A percentile compares a stretch with the other conserved stretches of the same genome.
Evolutionary conservation across 2,329 filamentous ascomycete species (phyloP).

Genomic region (Cordyceps cicadae): DNA sequence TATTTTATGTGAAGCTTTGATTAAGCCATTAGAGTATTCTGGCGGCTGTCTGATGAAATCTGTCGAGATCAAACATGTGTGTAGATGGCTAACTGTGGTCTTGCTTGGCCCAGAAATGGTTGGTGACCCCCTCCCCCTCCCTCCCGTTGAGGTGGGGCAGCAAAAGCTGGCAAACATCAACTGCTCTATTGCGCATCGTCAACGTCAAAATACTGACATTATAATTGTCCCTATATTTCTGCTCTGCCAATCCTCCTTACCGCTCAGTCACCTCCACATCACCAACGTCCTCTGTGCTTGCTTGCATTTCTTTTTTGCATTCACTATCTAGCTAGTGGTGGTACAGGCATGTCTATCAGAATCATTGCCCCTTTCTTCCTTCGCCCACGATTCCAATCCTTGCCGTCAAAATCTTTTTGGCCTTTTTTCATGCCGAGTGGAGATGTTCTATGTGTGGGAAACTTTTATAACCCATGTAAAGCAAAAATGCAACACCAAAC

Average conservation of each 20-base stretch:
- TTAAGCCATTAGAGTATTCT: not conserved
- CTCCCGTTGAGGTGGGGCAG: too few species aligned
- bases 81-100: too few species aligned
- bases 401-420: conserved; percentile 14
- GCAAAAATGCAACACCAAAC: not conserved
- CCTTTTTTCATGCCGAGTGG: conserved; percentile 37
- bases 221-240: not conserved
- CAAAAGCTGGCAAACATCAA: too few species aligned
- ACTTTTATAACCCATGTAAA: conserved; percentile 3
- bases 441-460: conserved; percentile 37
- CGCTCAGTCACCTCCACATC: not conserved
- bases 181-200: not conserved
- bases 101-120: too few species aligned
- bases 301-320: conserved; percentile 1
- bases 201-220: too few species aligned
- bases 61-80: not conserved
- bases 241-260: too few species aligned
- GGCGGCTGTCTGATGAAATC: not conserved
- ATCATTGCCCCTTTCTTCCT: conserved; percentile 2
- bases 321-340: conserved; percentile 8
- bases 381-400: conserved; percentile 6
- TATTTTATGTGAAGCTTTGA: not conserved
- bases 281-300: not conserved
- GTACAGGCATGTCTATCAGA: conserved; percentile 11
- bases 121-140: too few species aligned